Evolutionary conservation across 2,329 filamentous ascomycete genomes (phyloP).

Genomic region (Aspergillus phoenicis): DNA sequence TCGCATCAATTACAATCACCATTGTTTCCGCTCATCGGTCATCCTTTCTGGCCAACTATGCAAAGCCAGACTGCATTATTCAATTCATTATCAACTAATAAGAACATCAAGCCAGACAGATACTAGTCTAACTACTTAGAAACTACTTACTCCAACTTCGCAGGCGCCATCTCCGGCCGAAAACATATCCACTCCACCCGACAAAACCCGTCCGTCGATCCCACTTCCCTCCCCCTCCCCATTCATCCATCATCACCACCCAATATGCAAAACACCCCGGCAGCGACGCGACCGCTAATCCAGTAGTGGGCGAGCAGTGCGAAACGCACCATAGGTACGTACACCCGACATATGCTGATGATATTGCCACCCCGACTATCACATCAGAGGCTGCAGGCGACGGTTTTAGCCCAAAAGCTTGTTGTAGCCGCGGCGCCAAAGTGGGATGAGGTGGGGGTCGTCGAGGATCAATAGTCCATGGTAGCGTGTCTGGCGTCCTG

Average conservation of each 20-base stretch:
- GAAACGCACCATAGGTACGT: background rate
- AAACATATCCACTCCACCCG: background rate
- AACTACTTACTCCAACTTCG: background rate
- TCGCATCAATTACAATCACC: background rate
- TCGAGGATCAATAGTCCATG: background rate
- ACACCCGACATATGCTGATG: background rate
- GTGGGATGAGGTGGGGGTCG: constrained; percentile 2
- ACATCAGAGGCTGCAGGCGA: background rate
- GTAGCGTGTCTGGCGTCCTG: background rate
- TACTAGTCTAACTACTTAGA: background rate
- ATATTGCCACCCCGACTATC: background rate
- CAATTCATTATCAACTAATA: background rate
- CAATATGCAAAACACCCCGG: too few species aligned
- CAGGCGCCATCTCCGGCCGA: background rate
- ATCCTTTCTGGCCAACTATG: background rate
- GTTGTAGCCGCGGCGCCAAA: constrained; percentile 3
- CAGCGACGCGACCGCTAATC: too few species aligned
- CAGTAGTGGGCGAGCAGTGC: too few species aligned
- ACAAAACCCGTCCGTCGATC: background rate
- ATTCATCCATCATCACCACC: too few species aligned
- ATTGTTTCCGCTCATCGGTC: background rate
- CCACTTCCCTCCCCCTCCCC: background rate
- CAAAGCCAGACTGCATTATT: background rate
- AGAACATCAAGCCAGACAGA: too few species aligned
- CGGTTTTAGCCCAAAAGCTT: constrained; percentile 2